Evolutionary conservation across 139 green algal genomes (phyloP), one percentile per base, ranked within the genome.

Genomic region (Coelastrella sp.): DNA sequence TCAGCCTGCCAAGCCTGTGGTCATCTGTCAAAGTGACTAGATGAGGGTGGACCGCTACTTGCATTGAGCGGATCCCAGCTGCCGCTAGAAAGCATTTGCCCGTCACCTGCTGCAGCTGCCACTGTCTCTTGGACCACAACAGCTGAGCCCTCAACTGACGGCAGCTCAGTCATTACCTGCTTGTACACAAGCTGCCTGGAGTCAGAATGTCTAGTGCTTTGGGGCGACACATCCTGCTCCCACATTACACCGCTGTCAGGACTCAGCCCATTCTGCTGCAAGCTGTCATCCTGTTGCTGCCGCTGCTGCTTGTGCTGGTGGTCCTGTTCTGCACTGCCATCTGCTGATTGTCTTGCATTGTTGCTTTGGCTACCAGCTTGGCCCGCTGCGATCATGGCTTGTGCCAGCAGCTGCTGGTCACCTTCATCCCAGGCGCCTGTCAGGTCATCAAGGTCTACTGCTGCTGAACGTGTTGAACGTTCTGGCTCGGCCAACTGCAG

Each of bases 61-160:
- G 82, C 82, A 65, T 61, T 78, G 5, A 78, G 16, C 3, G 64
- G 82, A 16, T 87, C 82, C 82, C 82, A 87, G 32, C 80, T 86
- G 78, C 78, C 78, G n/a, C 80, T 86, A n/a, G 16, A 16, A 77
- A 20, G 71, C 71, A 32, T 16, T 19, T 54, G 71, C 71, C 64
- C 17, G 14, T 20, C 71, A n/a, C 54, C 6, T 56, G 17, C 83
- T 89, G 83, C 68, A 78, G 66, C 83, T 89, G 54, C 83, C 73
- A 66, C 83, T 80, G 19, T 17, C 0, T 47, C 32, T 47, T 47
- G 32, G 32, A 1, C 32, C 32, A 2, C 32, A 47, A 47, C 0
- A 47, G 32, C 32, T 47, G 32, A 47, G 32, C 32, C 32, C 32
- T 47, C 32, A 47, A 47, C 32, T 1, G 1, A 47, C 32, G 32